A percentile compares a stretch with the other conserved stretches of the same genome.
phyloP scores from a whole-genome alignment of 78 protist species.

The Planoprotostelium fungivorum region DNA sequence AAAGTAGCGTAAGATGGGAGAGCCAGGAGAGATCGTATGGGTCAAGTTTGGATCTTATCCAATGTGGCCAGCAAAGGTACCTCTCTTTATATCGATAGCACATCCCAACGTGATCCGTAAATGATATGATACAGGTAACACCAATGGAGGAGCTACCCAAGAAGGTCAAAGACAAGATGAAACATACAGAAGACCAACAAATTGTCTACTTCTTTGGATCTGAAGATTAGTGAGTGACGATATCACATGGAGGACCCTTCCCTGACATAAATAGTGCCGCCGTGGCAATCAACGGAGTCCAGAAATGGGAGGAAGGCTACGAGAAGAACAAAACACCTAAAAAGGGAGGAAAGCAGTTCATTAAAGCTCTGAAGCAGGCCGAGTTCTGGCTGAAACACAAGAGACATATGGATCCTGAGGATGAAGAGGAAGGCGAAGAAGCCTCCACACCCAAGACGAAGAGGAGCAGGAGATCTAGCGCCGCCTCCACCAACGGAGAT shows the following conservation, averaged over 20 bases:
- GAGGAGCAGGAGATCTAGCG: background rate
- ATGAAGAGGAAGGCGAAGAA: background rate
- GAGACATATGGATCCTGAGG: background rate
- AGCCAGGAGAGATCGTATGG: background rate
- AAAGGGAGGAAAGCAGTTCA: background rate
- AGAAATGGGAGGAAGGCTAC: background rate
- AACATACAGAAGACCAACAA: background rate
- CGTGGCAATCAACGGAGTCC: no score
- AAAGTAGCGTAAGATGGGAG: no score
- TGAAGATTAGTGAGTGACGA: background rate
- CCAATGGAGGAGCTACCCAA: background rate
- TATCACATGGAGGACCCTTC: no score
- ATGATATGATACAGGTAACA: no score
- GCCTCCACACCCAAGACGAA: background rate
- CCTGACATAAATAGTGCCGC: no score
- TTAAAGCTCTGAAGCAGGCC: background rate
- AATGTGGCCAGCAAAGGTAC: background rate
- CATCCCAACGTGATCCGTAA: no score
- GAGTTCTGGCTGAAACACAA: background rate
- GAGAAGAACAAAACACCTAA: background rate
- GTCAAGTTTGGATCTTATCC: background rate
- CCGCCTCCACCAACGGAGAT: no score
- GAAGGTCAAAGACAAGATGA: background rate
- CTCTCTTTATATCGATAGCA: background rate
- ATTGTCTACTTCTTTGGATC: background rate